A percentile compares a stretch with the other conserved stretches of the same genome.
Evolutionary conservation across 2,329 filamentous ascomycete genomes (phyloP).

Genomic region (Ramichloridium luteum): DNA sequence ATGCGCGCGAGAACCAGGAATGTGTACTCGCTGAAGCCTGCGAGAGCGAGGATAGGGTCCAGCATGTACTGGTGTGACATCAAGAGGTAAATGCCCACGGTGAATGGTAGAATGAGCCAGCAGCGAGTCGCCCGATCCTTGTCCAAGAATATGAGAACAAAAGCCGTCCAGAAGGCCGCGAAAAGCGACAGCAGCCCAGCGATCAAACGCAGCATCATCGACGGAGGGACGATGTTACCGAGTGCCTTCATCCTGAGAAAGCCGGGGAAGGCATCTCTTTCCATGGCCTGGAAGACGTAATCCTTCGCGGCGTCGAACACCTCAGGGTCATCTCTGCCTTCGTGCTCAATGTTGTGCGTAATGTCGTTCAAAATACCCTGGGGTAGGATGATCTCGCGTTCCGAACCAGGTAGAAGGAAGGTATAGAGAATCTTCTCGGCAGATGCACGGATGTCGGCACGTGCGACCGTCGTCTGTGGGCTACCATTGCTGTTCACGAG

Average conservation of each 20-base stretch:
- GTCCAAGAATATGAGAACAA: constrained; percentile 84
- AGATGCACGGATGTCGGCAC: constrained; percentile 80
- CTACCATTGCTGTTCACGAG: constrained; percentile 60
- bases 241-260: constrained; percentile 91
- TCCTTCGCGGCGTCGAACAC: constrained; percentile 97
- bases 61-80: constrained; percentile 91
- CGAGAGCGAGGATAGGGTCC: constrained; percentile 76
- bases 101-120: constrained; percentile 90
- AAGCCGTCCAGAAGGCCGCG: constrained; percentile 85
- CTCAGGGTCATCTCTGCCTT: constrained; percentile 87
- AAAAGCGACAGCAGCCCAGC: constrained; percentile 79
- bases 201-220: constrained; percentile 73
- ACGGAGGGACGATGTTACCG: constrained; percentile 87
- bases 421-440: constrained; percentile 99
- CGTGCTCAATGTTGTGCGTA: constrained; percentile 76
- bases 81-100: constrained; percentile 76
- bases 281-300: constrained; percentile 99
- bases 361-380: constrained; percentile 77
- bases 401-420: constrained; percentile 84
- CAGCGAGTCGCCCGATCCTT: constrained; percentile 60
- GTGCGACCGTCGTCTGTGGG: constrained; percentile 68
- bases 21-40: constrained; percentile 92
- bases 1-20: constrained; percentile 84
- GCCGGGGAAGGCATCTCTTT: constrained; percentile 94
- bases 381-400: constrained; percentile 89